These are phyloP conservation scores for Blastomyces silverae DNA, from an alignment of 2,329 filamentous ascomycete genomes.

Conservation along the genomic window DNA sequence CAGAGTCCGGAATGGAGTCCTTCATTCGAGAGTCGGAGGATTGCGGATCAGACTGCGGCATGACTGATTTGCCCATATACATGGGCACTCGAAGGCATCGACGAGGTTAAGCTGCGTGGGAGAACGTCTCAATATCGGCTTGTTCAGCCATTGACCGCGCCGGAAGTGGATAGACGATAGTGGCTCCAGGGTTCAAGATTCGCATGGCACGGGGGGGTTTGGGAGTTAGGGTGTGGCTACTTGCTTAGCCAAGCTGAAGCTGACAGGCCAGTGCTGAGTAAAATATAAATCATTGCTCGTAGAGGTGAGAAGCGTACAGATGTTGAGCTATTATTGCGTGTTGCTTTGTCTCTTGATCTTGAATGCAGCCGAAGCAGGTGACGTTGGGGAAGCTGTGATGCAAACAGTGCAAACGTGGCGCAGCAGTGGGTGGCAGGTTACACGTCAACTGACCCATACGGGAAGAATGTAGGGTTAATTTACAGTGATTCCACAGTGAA, in stretches of 20 bases:
- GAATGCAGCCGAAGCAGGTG: neutral
- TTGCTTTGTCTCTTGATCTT: neutral
- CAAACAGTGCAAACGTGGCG: constrained; percentile 16
- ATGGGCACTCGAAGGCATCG: neutral
- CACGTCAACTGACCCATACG: no score
- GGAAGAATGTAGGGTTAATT: no score
- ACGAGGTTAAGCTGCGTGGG: neutral
- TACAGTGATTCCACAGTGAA: no score
- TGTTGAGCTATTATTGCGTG: neutral
- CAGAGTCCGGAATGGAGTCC: neutral
- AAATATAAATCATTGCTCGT: neutral
- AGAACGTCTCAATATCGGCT: neutral
- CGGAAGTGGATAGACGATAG: neutral
- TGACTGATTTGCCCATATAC: neutral
- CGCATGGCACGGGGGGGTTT: neutral
- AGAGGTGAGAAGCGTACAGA: neutral
- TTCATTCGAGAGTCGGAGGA: neutral
- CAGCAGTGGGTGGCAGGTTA: no score
- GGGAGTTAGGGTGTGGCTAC: neutral
- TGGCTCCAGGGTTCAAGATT: neutral
- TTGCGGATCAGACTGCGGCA: neutral
- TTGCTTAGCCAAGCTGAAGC: neutral
- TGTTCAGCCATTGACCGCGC: neutral
- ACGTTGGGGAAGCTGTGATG: neutral
- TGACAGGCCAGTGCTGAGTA: neutral